A percentile compares a stretch with the other conserved stretches of the same genome.
These are phyloP conservation scores for Blechomonas ayalai DNA, from an alignment of 208 protist species.

Conservation along the genomic window DNA sequence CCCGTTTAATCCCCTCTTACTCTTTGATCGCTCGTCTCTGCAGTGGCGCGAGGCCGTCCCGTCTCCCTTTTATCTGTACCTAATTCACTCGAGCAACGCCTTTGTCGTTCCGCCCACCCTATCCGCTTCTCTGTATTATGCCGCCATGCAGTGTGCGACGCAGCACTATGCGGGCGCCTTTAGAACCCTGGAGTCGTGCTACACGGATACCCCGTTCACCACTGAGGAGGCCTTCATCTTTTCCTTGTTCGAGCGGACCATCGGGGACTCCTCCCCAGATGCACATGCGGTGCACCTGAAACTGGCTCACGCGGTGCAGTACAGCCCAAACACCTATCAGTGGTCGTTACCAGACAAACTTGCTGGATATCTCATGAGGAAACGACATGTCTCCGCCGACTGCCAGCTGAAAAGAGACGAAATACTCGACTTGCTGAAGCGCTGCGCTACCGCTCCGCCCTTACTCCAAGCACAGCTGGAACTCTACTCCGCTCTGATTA, in stretches of 20 bases:
- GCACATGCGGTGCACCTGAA: slow-evolving; percentile 85
- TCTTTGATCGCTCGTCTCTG: slow-evolving; percentile 66
- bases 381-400: slow-evolving; percentile 67
- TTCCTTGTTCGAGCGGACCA: slow-evolving; percentile 37
- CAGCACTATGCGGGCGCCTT: slow-evolving; percentile 79
- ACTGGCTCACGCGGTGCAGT: slow-evolving; percentile 74
- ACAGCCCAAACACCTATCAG: slow-evolving; percentile 52
- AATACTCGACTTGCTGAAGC: slow-evolving; percentile 52
- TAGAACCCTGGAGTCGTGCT: slow-evolving; percentile 67
- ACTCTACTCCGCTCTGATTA: slow-evolving; percentile 25
- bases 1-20: slow-evolving; percentile 46
- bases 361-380: slow-evolving; percentile 66
- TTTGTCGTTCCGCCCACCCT: slow-evolving; percentile 88
- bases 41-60: slow-evolving; percentile 67
- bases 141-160: slow-evolving; percentile 85
- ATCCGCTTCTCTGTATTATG: slow-evolving; percentile 88
- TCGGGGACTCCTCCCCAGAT: slow-evolving; percentile 65
- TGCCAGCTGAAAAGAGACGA: slow-evolving; percentile 57
- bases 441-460: slow-evolving; percentile 29
- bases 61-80: slow-evolving; percentile 86
- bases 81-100: slow-evolving; percentile 76
- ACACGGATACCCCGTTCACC: slow-evolving; percentile 55
- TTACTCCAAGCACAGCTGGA: slow-evolving; percentile 48
- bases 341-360: slow-evolving; percentile 78
- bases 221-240: slow-evolving; percentile 71